Base-by-base conservation (phyloP, 163 green algal genomes). In the Chloromonas sp. region DNA sequence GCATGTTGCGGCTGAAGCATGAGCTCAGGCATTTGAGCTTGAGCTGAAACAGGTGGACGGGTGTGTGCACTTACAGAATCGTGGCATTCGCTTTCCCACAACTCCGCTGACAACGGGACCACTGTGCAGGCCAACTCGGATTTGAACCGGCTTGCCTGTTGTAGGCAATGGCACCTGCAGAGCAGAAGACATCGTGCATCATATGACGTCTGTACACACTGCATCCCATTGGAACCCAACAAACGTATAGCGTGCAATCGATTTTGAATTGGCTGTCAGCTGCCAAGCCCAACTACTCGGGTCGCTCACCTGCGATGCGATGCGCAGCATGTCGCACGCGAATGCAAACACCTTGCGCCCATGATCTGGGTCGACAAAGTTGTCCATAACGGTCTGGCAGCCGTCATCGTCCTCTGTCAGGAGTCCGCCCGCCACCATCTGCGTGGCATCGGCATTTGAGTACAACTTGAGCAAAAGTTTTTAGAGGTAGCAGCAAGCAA, bases 71-170 rank as follows among this genome's bases (percentile, higher is more conserved):
- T 36, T 36, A 36, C 84, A 89, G 60, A 84, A 91, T 3, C 86
- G 79, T 14, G 86, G 86, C 60, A 82, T 83, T 60, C 82, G 85
- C 14, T 14, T 76, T 11, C 86, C 86, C 78, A 89, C 86, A 14
- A 89, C 82, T 83, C 86, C 86, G 70, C 76, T 82, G 59, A 79
- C 76, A 15, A 77, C 78, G 15, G 79, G 78, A 14, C 78, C 79
- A 66, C 60, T 81, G 78, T 87, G 83, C 60, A 89, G 71, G 58
- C 83, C 86, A 3, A 85, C 58, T 1, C 86, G 14, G 58, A 89
- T 82, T 3, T 85, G 14, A 57, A 87, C 71, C 0, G 82, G 78
- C 60, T 66, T 58, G 71, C 86, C 83, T 8, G 11, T 78, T 8
- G 81, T 84, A 61, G 81, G 81, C 81, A 84, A 58, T 61, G 2